Evolutionary conservation across 495 filamentous ascomycete genomes (phyloP), one percentile per base, ranked within the genome.

Genomic region (Penicillium coprophilum): DNA sequence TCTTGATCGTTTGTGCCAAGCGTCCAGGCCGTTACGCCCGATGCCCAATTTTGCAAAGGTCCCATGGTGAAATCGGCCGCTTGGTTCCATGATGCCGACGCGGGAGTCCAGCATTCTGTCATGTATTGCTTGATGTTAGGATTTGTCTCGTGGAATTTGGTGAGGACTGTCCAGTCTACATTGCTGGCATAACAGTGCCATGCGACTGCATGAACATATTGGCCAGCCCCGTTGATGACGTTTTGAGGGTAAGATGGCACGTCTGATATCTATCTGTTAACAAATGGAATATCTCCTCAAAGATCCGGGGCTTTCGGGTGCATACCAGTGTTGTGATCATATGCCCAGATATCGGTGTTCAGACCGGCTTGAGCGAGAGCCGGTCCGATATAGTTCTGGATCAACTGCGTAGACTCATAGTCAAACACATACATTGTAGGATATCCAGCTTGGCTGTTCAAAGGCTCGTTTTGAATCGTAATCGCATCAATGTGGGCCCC

Each of bases 61-160:
- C 80, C 81, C 62, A 84, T 74, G 9, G 77, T 79, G 62, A 82
- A 83, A 64, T 77, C 72, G 11, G 73, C 76, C 0, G 77, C 74
- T 51, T 80, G 76, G 59, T 79, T 70, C 78, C 80, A 82, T 19
- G 71, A 56, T 9, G 73, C 75, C 2, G 61, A 51, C 1, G 73
- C 69, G 0, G 74, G 71, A 1, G 75, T 82, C 77, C 80, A 83
- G 61, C 82, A 84, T 64, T 84, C 81, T 15, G 81, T 82, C 82
- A 84, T 84, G 62, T 80, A 83, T 64, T 83, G 81, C 8, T 68
- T 69, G 5, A 71, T 69, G 27, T 53, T 50, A 0, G 79, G 78
- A 58, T 80, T 79, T 0, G 57, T 58, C 50, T 76, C 62, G 53
- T 80, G 73, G 57, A 83, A 82, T 28, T 70, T 52, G 17, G 68